These are phyloP conservation scores for Paecilomyces dactylethromorphus DNA, from an alignment of 2,329 filamentous ascomycete species.

Conservation along the genomic window DNA sequence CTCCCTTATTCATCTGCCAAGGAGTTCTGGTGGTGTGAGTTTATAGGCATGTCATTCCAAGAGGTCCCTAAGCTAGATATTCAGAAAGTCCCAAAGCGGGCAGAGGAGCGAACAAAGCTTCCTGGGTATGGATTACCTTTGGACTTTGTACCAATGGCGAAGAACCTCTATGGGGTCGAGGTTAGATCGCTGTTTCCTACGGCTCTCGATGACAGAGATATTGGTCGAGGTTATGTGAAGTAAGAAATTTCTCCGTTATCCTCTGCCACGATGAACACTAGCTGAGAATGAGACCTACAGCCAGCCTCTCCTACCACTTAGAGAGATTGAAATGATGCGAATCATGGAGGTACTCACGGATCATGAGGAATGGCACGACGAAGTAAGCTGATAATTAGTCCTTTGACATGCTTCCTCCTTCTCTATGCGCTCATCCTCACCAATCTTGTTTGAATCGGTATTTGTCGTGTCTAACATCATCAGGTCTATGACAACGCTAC, in stretches of 20 bases:
- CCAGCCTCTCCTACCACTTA: slow-evolving; percentile 23
- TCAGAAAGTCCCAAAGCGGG: slow-evolving; percentile 6
- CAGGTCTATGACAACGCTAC: slow-evolving; percentile 26
- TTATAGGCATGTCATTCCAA: slow-evolving; percentile 15
- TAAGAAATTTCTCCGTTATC: slow-evolving; percentile 6
- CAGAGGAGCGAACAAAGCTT: slow-evolving; percentile 15
- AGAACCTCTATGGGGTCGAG: slow-evolving; percentile 22
- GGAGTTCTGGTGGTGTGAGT: neutral
- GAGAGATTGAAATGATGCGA: slow-evolving; percentile 32
- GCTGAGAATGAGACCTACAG: slow-evolving; percentile 7
- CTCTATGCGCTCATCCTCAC: neutral
- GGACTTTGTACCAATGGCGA: slow-evolving; percentile 15
- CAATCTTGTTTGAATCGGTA: neutral
- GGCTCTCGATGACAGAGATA: slow-evolving; percentile 24
- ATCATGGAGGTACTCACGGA: slow-evolving; percentile 37
- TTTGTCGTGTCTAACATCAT: neutral
- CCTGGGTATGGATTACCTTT: slow-evolving; percentile 28
- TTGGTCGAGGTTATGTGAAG: slow-evolving; percentile 21
- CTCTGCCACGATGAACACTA: neutral
- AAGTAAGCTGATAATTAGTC: slow-evolving; percentile 12
- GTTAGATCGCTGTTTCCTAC: slow-evolving; percentile 25
- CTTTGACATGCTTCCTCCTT: neutral
- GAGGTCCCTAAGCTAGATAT: slow-evolving; percentile 6
- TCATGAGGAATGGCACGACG: slow-evolving; percentile 32
- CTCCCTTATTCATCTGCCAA: too few species aligned